Evolutionary conservation across 805 yeast species (phyloP).

Genomic region (Cyberlindnera mrakii): DNA sequence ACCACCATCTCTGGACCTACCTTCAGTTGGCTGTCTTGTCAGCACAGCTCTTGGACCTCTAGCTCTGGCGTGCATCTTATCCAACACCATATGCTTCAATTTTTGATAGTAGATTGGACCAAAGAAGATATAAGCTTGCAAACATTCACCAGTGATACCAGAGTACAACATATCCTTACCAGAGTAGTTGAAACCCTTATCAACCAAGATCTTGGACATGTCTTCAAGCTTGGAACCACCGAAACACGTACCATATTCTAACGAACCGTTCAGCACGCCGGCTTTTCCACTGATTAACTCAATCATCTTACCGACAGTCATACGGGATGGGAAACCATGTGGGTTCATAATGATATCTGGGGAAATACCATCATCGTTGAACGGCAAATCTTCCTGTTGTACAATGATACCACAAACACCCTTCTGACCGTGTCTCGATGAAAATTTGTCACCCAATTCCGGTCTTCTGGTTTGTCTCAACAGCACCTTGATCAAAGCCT

Average conservation of each 20-base stretch:
- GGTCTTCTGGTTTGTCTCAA: slow-evolving; percentile 95
- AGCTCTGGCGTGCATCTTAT: slow-evolving; percentile 99
- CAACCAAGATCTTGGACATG: slow-evolving; percentile 85
- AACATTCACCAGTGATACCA: slow-evolving; percentile 95
- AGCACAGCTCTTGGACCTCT: slow-evolving; percentile 98
- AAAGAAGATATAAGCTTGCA: slow-evolving; percentile 96
- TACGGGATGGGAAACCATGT: slow-evolving; percentile 99
- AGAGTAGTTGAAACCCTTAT: slow-evolving; percentile 87
- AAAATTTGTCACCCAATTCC: slow-evolving; percentile 94
- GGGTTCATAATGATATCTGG: slow-evolving; percentile 99
- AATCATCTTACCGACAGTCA: slow-evolving; percentile 99
- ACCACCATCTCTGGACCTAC: slow-evolving; percentile 99
- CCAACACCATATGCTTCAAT: slow-evolving; percentile 97
- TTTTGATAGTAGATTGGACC: slow-evolving; percentile 98
- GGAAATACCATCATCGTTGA: slow-evolving; percentile 82
- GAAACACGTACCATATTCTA: slow-evolving; percentile 96
- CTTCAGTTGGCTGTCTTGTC: slow-evolving; percentile 98
- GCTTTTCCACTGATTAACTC: slow-evolving; percentile 96
- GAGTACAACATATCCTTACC: slow-evolving; percentile 98
- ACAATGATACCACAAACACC: slow-evolving; percentile 99
- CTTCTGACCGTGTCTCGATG: slow-evolving; percentile 97
- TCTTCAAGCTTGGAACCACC: slow-evolving; percentile 97
- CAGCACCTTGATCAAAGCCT: slow-evolving; percentile 86
- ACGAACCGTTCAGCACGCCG: slow-evolving; percentile 85
- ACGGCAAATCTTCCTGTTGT: slow-evolving; percentile 94